Percentiles rank a stretch among this genome's conserved stretches.
These are phyloP conservation scores for Cryptococcus hybrid DNA, from an alignment of 1,284 basidiomycete genomes.

Conservation along the genomic window DNA sequence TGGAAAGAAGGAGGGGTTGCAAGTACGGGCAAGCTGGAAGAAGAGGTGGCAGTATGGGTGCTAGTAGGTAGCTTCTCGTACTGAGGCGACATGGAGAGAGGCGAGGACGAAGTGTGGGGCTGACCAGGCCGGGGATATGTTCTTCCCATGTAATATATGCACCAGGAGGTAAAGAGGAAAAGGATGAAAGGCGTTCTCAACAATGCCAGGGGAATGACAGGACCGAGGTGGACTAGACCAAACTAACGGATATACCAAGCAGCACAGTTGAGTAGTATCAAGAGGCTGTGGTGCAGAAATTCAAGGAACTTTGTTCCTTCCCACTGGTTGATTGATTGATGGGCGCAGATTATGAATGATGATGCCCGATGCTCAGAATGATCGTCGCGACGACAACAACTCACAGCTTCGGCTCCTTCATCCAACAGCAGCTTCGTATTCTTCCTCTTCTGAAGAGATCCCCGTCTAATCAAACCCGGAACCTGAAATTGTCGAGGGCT, in stretches of 20 bases:
- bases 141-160: too few relatives aligned
- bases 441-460: too few relatives aligned
- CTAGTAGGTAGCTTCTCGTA: conserved; percentile 8
- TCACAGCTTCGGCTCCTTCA: too few relatives aligned
- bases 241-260: too few relatives aligned
- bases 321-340: conserved; percentile 1
- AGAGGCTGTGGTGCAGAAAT: background rate
- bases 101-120: background rate
- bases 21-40: conserved; percentile 1
- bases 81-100: background rate
- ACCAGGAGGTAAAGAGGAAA: background rate
- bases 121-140: background rate
- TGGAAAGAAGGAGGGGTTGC: conserved; percentile 9
- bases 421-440: too few relatives aligned
- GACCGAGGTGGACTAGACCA: too few relatives aligned
- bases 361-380: background rate
- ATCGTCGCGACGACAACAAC: background rate
- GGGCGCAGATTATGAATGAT: background rate
- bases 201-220: too few relatives aligned
- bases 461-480: too few relatives aligned
- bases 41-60: conserved; percentile 8
- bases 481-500: too few relatives aligned
- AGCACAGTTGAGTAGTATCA: background rate
- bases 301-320: background rate
- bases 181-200: background rate